These are phyloP conservation scores for Ceratocystis smalleyi DNA, from an alignment of 2,329 filamentous ascomycete genomes.

Conservation along the genomic window DNA sequence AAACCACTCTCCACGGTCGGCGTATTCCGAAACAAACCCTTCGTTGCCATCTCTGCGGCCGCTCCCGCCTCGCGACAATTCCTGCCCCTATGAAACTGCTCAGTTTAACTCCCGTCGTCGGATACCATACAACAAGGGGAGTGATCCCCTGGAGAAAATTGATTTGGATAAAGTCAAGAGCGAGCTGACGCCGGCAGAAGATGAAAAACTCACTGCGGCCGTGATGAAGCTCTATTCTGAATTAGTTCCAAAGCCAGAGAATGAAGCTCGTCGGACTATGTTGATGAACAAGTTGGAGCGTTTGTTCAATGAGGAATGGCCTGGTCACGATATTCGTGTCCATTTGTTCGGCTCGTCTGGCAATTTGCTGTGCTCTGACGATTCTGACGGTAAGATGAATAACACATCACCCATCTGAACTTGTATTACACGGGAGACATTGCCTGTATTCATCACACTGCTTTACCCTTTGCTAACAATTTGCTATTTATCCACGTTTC, in stretches of 20 bases:
- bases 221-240: constrained; percentile 74
- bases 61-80: constrained; percentile 40
- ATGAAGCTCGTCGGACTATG: constrained; percentile 56
- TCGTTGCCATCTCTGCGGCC: constrained; percentile 52
- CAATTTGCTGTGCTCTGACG: constrained; percentile 83
- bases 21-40: constrained; percentile 75
- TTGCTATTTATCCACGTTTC: background rate
- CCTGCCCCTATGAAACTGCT: constrained; percentile 81
- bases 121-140: constrained; percentile 85
- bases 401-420: background rate
- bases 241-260: constrained; percentile 67
- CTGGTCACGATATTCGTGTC: constrained; percentile 74
- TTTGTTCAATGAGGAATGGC: constrained; percentile 82
- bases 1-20: constrained; percentile 76
- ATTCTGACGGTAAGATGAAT: constrained; percentile 65
- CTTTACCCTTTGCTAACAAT: background rate
- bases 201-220: constrained; percentile 59
- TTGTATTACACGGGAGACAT: background rate
- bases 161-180: constrained; percentile 58
- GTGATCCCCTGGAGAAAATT: constrained; percentile 57
- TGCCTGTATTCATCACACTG: too few relatives aligned
- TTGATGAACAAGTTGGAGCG: constrained; percentile 78
- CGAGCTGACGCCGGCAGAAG: constrained; percentile 55
- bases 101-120: constrained; percentile 66
- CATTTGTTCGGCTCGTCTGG: constrained; percentile 97